Conservation (phyloP, 2,329 filamentous ascomycete species). For the Diplodia seriata region DNA sequence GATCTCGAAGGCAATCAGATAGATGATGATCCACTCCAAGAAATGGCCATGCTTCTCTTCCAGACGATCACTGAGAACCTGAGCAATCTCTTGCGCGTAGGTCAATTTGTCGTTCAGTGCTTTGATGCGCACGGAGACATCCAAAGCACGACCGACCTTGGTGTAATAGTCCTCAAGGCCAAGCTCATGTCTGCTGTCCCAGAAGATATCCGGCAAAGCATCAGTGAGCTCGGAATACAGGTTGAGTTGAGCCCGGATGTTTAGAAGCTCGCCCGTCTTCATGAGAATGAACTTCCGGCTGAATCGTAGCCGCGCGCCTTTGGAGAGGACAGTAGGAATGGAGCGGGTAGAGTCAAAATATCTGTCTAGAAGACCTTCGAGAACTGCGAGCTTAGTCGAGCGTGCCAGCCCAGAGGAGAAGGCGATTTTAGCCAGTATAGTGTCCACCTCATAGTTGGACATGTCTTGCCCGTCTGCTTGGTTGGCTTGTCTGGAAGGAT, state of each 20-base stretch:
- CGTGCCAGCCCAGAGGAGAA: constrained; percentile 94
- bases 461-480: constrained; percentile 35
- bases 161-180: constrained; percentile 95
- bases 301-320: constrained; percentile 64
- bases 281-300: constrained; percentile 81
- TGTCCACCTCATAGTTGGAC: constrained; percentile 55
- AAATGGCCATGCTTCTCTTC: constrained; percentile 89
- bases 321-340: constrained; percentile 79
- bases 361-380: constrained; percentile 80
- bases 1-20: constrained; percentile 91
- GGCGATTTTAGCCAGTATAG: constrained; percentile 88
- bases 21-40: constrained; percentile 95
- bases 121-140: constrained; percentile 89
- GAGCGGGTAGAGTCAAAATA: constrained; percentile 87
- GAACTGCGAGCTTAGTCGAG: constrained; percentile 89
- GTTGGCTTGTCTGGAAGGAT: constrained; percentile 51
- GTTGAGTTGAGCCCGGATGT: constrained; percentile 89
- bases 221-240: constrained; percentile 97
- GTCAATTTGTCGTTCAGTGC: constrained; percentile 97
- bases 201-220: constrained; percentile 93
- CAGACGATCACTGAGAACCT: constrained; percentile 82
- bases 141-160: constrained; percentile 85
- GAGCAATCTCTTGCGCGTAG: constrained; percentile 94
- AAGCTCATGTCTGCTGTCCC: constrained; percentile 88
- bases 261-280: constrained; percentile 91